A percentile compares a stretch with the other conserved stretches of the same genome.
Conservation (phyloP, 345 rosid genomes). For the Hibiscus syriacus region DNA sequence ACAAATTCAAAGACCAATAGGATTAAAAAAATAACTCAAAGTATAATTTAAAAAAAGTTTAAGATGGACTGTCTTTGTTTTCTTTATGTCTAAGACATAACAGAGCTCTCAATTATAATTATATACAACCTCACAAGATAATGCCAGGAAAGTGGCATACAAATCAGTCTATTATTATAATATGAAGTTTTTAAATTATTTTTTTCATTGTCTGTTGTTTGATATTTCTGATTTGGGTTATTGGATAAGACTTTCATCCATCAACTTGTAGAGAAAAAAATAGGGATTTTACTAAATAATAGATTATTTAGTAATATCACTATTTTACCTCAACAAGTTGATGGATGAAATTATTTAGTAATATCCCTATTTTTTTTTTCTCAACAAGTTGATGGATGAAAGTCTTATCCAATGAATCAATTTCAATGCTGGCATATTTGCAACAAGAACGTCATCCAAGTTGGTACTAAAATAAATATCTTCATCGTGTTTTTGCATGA, state of each 20-base stretch:
- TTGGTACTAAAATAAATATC: neutral
- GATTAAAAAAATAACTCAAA: too few relatives aligned
- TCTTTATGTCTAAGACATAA: neutral
- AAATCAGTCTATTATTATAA: neutral
- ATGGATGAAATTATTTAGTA: too few relatives aligned
- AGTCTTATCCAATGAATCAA: neutral
- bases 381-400: neutral
- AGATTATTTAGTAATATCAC: too few relatives aligned
- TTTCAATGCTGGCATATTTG: neutral
- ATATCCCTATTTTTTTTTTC: too few relatives aligned
- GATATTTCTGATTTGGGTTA: neutral
- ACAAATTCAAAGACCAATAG: too few relatives aligned
- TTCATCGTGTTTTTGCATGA: neutral
- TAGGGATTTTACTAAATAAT: too few relatives aligned
- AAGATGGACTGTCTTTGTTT: neutral
- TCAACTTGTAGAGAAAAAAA: too few relatives aligned
- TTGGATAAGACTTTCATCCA: too few relatives aligned
- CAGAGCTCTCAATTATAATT: neutral
- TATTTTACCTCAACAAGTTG: too few relatives aligned
- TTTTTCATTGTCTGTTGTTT: neutral
- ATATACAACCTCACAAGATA: too few relatives aligned
- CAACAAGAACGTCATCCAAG: neutral
- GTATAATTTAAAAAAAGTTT: too few relatives aligned
- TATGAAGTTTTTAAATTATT: neutral
- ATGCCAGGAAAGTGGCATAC: neutral